Percentiles rank a stretch among this genome's conserved stretches.
phyloP scores from a whole-genome alignment of 345 rosid genomes.

The Eucalyptus pumila region DNA sequence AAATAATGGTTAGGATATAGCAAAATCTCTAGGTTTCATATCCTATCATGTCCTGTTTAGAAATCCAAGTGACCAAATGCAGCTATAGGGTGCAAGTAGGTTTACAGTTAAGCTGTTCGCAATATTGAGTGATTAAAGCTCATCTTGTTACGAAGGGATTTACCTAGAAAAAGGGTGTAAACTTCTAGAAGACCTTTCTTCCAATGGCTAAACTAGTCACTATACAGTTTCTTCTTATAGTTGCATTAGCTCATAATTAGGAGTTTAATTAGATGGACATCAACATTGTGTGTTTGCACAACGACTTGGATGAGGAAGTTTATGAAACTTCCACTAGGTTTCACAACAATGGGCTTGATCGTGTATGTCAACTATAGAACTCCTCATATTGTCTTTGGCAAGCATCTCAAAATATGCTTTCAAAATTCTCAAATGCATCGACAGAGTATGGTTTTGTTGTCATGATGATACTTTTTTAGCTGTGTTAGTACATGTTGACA shows the following conservation, averaged over 20 bases:
- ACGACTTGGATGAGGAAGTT: background rate
- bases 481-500: background rate
- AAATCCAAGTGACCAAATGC: too few relatives aligned
- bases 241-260: background rate
- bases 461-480: background rate
- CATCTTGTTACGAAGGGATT: background rate
- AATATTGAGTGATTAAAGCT: background rate
- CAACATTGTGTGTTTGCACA: background rate
- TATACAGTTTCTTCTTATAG: background rate
- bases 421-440: background rate
- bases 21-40: too few relatives aligned
- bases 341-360: background rate
- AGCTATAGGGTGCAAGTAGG: background rate
- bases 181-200: background rate
- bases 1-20: too few relatives aligned
- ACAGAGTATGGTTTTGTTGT: background rate
- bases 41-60: rapidly evolving
- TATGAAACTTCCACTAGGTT: background rate
- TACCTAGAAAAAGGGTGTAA: background rate
- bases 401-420: background rate
- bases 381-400: background rate
- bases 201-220: background rate
- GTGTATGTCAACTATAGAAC: background rate
- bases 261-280: background rate
- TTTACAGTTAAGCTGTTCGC: background rate